A percentile compares a stretch with the other conserved stretches of the same genome.
Conservation (phyloP, 495 filamentous ascomycete genomes). For the Rhypophila decipiens region DNA sequence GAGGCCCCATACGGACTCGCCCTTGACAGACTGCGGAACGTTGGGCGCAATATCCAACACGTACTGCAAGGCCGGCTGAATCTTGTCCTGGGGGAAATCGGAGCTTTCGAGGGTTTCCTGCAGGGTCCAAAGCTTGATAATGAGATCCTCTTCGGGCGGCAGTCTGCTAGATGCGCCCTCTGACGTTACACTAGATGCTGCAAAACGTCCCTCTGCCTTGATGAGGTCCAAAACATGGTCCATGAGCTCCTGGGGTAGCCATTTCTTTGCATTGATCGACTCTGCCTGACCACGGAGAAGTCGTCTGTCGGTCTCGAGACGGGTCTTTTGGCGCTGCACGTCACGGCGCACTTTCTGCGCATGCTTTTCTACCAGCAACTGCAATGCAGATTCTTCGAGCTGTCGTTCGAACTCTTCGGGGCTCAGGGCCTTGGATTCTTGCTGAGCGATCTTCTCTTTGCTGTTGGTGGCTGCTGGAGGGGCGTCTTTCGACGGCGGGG, state of each 20-base stretch:
- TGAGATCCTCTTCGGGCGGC: constrained; percentile 64
- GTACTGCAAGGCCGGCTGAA: constrained; percentile 59
- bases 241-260: constrained; percentile 75
- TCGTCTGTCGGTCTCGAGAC: constrained; percentile 72
- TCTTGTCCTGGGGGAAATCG: constrained; percentile 57
- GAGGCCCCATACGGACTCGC: constrained; percentile 71
- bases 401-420: constrained; percentile 82
- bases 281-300: constrained; percentile 69
- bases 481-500: constrained; percentile 30
- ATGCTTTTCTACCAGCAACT: constrained; percentile 75
- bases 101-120: constrained; percentile 59
- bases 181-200: constrained; percentile 35
- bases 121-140: constrained; percentile 73
- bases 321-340: constrained; percentile 59
- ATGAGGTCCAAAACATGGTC: constrained; percentile 61
- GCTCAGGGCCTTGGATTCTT: constrained; percentile 48
- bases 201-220: constrained; percentile 44
- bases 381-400: constrained; percentile 74
- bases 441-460: constrained; percentile 31
- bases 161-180: constrained; percentile 35
- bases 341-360: constrained; percentile 62
- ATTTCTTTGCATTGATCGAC: constrained; percentile 61
- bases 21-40: constrained; percentile 42
- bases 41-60: constrained; percentile 54
- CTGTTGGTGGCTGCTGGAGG: constrained; percentile 20